Evolutionary conservation across 805 yeast species (phyloP), one percentile per base, ranked within the genome.

Genomic region (Barnettozyma salicaria): DNA sequence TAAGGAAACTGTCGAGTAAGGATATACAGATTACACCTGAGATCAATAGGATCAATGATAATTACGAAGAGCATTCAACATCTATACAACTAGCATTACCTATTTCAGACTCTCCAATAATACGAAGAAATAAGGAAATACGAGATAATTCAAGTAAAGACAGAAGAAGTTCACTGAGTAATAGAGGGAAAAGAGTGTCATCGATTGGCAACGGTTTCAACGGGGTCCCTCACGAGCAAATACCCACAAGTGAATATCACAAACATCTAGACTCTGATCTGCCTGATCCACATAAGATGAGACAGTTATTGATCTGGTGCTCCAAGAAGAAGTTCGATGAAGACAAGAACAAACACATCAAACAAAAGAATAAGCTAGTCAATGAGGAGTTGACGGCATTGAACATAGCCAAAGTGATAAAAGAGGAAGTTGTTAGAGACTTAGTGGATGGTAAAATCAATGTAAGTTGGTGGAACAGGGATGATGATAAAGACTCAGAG

Each of bases 221-320:
- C 3, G 84, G 80, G 0, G 70, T 69, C 21, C 89, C 89, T 2
- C 89, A 82, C 53, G 64, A 68, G 1, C 78, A 75, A 31, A 74
- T 83, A 1, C 68, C 75, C 0, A 61, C 66, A 1, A 48, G 59
- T 8, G 78, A 76, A 36, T 76, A 76, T 49, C 76, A 71, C 54
- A 80, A 80, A 50, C 78, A 77, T 49, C 56, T 83, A 22, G 83
- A 81, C 44, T 55, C 64, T 5, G 68, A 71, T 24, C 48, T 79
- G 27, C 84, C 90, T 1, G 89, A 78, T 34, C 87, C 89, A 3
- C 81, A 78, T 47, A 67, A 76, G 44, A 76, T 84, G 80, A 66
- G 80, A 44, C 87, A 80, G 49, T 54, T 84, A 19, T 53, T 83
- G 32, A 63, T 74, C 3, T 82, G 90, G 92, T 75, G 84, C 44